A percentile compares a stretch with the other conserved stretches of the same genome.
phyloP scores from a whole-genome alignment of 139 green algal species.

The Picochlorum sp. region DNA sequence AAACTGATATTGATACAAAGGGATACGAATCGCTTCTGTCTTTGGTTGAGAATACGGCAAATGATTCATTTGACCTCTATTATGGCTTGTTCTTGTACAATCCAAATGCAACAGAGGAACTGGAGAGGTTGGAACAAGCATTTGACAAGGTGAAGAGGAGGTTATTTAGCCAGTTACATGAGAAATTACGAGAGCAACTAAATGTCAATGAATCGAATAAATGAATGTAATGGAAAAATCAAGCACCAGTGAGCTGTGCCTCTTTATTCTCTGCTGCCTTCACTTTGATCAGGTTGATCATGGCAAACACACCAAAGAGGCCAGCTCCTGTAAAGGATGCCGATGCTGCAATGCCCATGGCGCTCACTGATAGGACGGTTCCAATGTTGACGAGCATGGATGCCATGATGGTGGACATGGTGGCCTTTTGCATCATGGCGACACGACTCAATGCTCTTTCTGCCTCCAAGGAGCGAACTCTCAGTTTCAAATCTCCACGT shows the following conservation, averaged over 20 bases:
- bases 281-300: slow-evolving; percentile 53
- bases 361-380: slow-evolving; percentile 65
- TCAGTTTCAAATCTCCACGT: slow-evolving; percentile 90
- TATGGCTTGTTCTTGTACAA: slow-evolving; percentile 96
- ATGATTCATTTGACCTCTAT: slow-evolving; percentile 99
- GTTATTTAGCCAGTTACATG: slow-evolving; percentile 73
- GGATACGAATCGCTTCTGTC: slow-evolving; percentile 88
- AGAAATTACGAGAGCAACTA: slow-evolving; percentile 50
- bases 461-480: slow-evolving; percentile 87
- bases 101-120: slow-evolving; percentile 65
- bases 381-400: slow-evolving; percentile 87
- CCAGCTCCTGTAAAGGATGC: slow-evolving; percentile 51
- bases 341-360: slow-evolving; percentile 21
- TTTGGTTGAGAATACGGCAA: slow-evolving; percentile 93
- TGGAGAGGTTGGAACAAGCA: slow-evolving; percentile 67
- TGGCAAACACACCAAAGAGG: slow-evolving; percentile 35
- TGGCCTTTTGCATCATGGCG: slow-evolving; percentile 60
- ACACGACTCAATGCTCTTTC: slow-evolving; percentile 86
- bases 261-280: slow-evolving; percentile 72
- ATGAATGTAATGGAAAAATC: slow-evolving; percentile 3
- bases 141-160: slow-evolving; percentile 80
- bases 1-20: slow-evolving; percentile 88
- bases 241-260: slow-evolving; percentile 45
- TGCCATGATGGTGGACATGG: slow-evolving; percentile 57
- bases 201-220: not conserved